Base-by-base conservation (phyloP, 805 yeast species). In the Maudiozyma bulderi region DNA sequence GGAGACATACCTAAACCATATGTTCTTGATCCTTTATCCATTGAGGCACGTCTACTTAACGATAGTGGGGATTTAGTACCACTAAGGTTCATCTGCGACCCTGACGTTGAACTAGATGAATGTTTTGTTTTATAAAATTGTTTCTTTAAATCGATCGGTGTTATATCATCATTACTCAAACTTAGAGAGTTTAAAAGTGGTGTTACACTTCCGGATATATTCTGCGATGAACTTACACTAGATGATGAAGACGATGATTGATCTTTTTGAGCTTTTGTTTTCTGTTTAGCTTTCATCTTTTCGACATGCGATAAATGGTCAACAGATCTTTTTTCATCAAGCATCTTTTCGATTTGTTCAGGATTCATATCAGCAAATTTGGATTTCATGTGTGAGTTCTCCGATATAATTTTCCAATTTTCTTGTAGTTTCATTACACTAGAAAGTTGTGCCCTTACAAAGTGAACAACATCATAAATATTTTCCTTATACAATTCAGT, bases 271-370 rank as follows among this genome's bases (percentile, higher is more conserved):
- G 37, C 20, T 26, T 29, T 30, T 6, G 9, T 47, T 49, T 11
- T 45, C 37, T 32, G 50, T 45, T 29, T 39, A 40, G 3, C 10
- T 8, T 35, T 39, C 20, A 13, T 28, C 48, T 30, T 58, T 64
- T 32, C 44, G 5, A 54, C 28, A 48, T 53, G 50, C 3, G 57
- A 45, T 8, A 60, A 45, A 47, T 54, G 60, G 39, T 65, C 69
- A 2, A 57, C 61, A 7, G 56, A 52, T 42, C 55, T 47, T 43
- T 62, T 59, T 40, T 65, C 69, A n/a, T 54, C 55, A 6, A 59
- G 29, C 59, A 63, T 52, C 28, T 54, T 59, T 1, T 8, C n/a
- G 38, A 61, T 15, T 39, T 58, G 61, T 5, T 49, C 48, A 9
- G 48, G 51, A 20, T 51, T 51, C 13, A 51, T 14, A 20, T 45